Evolutionary conservation across 2,329 filamentous ascomycete species (phyloP).

Genomic region (Incumbomyces delicatus): DNA sequence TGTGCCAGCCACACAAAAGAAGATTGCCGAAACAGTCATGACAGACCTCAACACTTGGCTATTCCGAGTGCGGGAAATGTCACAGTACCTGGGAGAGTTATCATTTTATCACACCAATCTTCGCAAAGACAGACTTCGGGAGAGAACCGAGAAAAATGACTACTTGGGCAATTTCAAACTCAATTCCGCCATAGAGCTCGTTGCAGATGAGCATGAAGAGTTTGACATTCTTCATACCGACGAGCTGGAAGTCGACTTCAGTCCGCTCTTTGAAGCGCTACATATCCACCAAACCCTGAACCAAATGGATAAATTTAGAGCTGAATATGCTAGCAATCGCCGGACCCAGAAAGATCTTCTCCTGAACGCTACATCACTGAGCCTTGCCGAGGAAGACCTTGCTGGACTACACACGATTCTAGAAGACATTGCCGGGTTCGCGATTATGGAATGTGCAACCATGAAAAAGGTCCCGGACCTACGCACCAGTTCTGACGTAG

Average conservation of each 20-base stretch:
- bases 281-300: slow-evolving; percentile 94
- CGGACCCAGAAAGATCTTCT: slow-evolving; percentile 86
- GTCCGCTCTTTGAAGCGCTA: slow-evolving; percentile 83
- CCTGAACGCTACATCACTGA: slow-evolving; percentile 60
- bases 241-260: slow-evolving; percentile 88
- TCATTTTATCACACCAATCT: slow-evolving; percentile 94
- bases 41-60: slow-evolving; percentile 94
- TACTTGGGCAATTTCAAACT: slow-evolving; percentile 77
- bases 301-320: slow-evolving; percentile 80
- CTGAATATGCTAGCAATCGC: slow-evolving; percentile 85
- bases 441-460: slow-evolving; percentile 90
- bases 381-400: slow-evolving; percentile 71
- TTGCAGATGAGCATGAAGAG: slow-evolving; percentile 90
- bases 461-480: slow-evolving; percentile 79
- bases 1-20: slow-evolving; percentile 81
- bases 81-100: slow-evolving; percentile 89
- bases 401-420: slow-evolving; percentile 78
- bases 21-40: slow-evolving; percentile 95
- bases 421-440: slow-evolving; percentile 91
- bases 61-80: slow-evolving; percentile 87
- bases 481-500: slow-evolving; percentile 76
- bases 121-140: slow-evolving; percentile 70
- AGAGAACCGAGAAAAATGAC: slow-evolving; percentile 64
- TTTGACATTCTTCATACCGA: slow-evolving; percentile 95
- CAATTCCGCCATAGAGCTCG: slow-evolving; percentile 90